Percentiles rank a stretch among this genome's conserved stretches.
Evolutionary conservation across 2,329 filamentous ascomycete genomes (phyloP).

Genomic region (Monosporascus sp.): DNA sequence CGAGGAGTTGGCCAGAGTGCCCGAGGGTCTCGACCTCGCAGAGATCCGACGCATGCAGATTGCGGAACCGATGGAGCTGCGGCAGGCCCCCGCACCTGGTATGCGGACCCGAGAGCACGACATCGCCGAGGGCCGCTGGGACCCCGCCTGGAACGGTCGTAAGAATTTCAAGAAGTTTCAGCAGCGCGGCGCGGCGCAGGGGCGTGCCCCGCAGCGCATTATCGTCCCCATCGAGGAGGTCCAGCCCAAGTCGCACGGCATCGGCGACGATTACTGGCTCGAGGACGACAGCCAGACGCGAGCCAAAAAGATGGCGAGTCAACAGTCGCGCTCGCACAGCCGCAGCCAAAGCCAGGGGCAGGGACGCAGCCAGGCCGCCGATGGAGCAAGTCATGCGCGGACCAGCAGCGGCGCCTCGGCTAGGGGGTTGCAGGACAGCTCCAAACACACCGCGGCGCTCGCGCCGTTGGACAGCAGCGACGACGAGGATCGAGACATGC

Average conservation of each 20-base stretch:
- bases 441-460: constrained; percentile 11
- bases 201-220: constrained; percentile 37
- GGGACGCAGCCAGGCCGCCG: constrained; percentile 7
- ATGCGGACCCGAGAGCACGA: constrained; percentile 43
- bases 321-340: constrained; percentile 14
- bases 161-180: constrained; percentile 95
- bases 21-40: constrained; percentile 64
- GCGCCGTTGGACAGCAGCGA: constrained; percentile 18
- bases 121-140: constrained; percentile 61
- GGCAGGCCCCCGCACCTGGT: constrained; percentile 25
- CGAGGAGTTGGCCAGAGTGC: constrained; percentile 47
- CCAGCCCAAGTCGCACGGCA: constrained; percentile 64
- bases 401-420: background rate
- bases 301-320: constrained; percentile 23
- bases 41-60: constrained; percentile 70
- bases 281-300: constrained; percentile 40
- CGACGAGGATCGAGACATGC: constrained; percentile 8
- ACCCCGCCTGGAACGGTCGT: constrained; percentile 85
- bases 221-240: constrained; percentile 71
- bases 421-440: constrained; percentile 2
- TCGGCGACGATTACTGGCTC: constrained; percentile 74
- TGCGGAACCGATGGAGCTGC: constrained; percentile 71
- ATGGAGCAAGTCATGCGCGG: background rate
- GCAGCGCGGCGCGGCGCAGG: constrained; percentile 47
- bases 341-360: constrained; percentile 14